phyloP scores from a whole-genome alignment of 768 basidiomycete genomes.

The Suillus subalutaceus region DNA sequence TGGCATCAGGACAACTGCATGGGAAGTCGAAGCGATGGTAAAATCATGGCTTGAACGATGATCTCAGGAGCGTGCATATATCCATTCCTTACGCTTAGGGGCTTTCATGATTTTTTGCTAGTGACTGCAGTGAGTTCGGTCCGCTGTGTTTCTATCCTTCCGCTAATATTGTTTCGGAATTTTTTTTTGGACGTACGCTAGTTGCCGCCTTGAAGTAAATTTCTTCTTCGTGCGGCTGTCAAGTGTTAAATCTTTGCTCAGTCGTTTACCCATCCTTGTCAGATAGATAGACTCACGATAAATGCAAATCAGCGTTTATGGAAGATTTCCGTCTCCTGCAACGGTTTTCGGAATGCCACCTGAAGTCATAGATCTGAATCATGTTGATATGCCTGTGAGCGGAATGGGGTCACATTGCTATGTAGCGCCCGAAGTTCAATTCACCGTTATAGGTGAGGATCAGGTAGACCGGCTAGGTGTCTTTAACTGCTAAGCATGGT shows the following conservation, averaged over 20 bases:
- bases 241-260: background rate
- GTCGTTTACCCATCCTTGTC: background rate
- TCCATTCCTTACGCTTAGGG: background rate
- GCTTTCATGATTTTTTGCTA: background rate
- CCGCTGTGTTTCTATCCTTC: background rate
- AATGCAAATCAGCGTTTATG: background rate
- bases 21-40: constrained; percentile 17
- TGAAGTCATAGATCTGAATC: background rate
- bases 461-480: background rate
- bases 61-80: background rate
- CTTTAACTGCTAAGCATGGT: background rate
- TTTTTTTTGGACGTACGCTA: background rate
- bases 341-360: background rate
- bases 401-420: background rate
- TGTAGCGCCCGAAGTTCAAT: too few relatives aligned
- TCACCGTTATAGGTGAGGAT: background rate
- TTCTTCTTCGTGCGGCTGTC: background rate
- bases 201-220: background rate
- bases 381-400: background rate
- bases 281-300: background rate
- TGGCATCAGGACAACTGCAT: constrained; percentile 24
- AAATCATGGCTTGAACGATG: background rate
- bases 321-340: background rate
- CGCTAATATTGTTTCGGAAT: background rate
- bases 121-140: too few relatives aligned